Conservation (phyloP, 495 filamentous ascomycete genomes). For the Mycothermus thermophilus region DNA sequence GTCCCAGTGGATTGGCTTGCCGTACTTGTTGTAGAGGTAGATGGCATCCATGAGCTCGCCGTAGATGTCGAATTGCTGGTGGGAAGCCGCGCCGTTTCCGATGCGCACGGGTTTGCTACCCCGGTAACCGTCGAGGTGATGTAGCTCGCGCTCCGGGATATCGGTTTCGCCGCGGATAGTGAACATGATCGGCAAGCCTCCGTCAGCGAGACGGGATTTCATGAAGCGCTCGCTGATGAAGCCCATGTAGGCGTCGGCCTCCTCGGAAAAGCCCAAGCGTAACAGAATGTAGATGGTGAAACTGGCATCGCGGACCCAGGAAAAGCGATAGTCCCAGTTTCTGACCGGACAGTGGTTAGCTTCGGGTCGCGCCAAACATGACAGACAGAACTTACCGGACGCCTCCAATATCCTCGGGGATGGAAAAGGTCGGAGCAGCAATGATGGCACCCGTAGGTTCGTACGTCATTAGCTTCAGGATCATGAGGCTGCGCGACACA, state of each 20-base stretch:
- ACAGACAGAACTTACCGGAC: constrained; percentile 19
- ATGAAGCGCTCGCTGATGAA: constrained; percentile 58
- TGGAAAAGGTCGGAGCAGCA: constrained; percentile 43
- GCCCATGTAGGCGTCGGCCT: constrained; percentile 59
- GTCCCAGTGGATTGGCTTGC: constrained; percentile 60
- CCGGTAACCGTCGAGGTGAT: constrained; percentile 54
- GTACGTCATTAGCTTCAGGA: constrained; percentile 59
- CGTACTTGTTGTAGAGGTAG: constrained; percentile 66
- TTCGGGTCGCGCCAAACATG: neutral
- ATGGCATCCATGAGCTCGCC: constrained; percentile 63
- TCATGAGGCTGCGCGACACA: constrained; percentile 51
- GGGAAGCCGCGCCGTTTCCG: constrained; percentile 59
- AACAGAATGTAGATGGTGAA: constrained; percentile 66
- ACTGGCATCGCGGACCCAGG: constrained; percentile 59
- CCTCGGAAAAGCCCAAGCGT: constrained; percentile 57
- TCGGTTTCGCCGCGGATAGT: constrained; percentile 58
- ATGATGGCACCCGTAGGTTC: constrained; percentile 38
- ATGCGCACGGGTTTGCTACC: constrained; percentile 56
- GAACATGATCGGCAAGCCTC: constrained; percentile 64
- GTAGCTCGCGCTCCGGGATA: constrained; percentile 51
- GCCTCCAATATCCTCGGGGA: constrained; percentile 60
- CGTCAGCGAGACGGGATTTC: constrained; percentile 29
- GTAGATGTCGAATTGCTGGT: constrained; percentile 64
- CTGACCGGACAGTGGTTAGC: constrained; percentile 19
- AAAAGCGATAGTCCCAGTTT: constrained; percentile 70